Percentiles rank a stretch among this genome's conserved stretches.
Evolutionary conservation across 441 rosid genomes (phyloP).

Genomic region (Oxalis stricta): DNA sequence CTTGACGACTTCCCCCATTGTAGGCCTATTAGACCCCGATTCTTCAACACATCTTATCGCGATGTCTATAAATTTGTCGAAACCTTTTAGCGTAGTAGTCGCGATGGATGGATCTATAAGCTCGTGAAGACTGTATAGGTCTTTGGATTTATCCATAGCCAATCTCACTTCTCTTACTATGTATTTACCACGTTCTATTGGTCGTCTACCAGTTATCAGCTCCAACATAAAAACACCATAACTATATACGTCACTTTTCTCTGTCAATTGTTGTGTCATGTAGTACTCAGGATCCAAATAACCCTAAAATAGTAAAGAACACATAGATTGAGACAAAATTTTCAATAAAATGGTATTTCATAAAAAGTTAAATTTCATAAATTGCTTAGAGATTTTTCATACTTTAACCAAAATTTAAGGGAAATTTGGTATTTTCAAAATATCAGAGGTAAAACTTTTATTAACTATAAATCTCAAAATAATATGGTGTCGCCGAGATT

Average conservation of each 20-base stretch:
- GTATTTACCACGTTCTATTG: slow-evolving; percentile 84
- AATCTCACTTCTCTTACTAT: slow-evolving; percentile 60
- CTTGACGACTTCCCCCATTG: slow-evolving; percentile 90
- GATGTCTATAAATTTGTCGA: slow-evolving; percentile 51
- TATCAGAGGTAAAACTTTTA: too few species aligned
- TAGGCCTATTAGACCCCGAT: slow-evolving; percentile 72
- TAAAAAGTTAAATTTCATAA: too few species aligned
- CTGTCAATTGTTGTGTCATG: slow-evolving; percentile 85
- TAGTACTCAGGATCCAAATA: slow-evolving; percentile 96
- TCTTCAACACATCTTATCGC: slow-evolving; percentile 83
- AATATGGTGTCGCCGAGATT: too few species aligned
- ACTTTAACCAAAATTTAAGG: too few species aligned
- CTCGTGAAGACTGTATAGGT: slow-evolving; percentile 49
- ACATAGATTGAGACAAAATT: background rate
- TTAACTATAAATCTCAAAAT: too few species aligned
- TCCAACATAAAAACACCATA: slow-evolving; percentile 93
- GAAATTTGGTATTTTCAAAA: too few species aligned
- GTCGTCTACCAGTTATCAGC: slow-evolving; percentile 67
- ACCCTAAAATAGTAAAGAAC: slow-evolving; percentile 41
- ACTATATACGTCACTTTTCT: slow-evolving; percentile 96
- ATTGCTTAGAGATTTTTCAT: too few species aligned
- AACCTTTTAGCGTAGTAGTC: slow-evolving; percentile 36
- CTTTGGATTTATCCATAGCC: slow-evolving; percentile 34
- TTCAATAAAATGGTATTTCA: too few species aligned
- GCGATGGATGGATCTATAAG: slow-evolving; percentile 54